Evolutionary conservation across 2,329 filamentous ascomycete genomes (phyloP), one percentile per base, ranked within the genome.

Genomic region (Cladophialophora yegresii): DNA sequence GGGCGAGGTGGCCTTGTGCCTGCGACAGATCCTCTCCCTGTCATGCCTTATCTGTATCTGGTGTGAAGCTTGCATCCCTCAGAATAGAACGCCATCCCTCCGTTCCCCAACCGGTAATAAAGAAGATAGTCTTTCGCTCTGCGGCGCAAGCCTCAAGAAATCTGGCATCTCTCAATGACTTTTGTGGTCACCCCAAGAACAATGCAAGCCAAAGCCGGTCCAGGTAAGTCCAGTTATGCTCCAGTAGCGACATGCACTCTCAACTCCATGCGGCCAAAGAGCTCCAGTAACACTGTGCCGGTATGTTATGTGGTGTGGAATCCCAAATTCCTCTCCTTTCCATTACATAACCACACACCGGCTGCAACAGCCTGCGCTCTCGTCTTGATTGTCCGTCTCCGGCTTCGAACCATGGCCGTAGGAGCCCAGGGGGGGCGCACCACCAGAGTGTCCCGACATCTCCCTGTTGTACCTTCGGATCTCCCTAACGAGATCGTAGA

Each of bases 401-500:
- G 77, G 75, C 62, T 82, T 86, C 83, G 66, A 81, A 77, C 67
- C 69, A 12, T 69, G 70, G 12, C 57, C 65, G 43, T 95, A 90
- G 84, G 95, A 88, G 79, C 92, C 91, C 62, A 77, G 74, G 57
- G 81, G 69, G 83, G 88, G 72, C 65, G 81, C 82, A 71, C 87
- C 86, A 67, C 87, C 81, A 66, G 84, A 82, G 73, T 85, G 82
- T 70, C 88, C 87, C 66, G 93, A 92, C 88, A 97, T 96, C 76
- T 98, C 93, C 77, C 95, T 93, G 87, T 99, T 98, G 82, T 96
- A 98, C 80, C 92, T 90, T 80, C 95, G 88, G 75, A 99, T 99
- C 78, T 98, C 95, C 77, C 95, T 90, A 64, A 99, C 95, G 72
- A 98, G 93, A 77, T 98, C 93, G 85, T 93, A 98, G 82, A 99